Percentiles rank a stretch among this genome's conserved stretches.
phyloP scores from a whole-genome alignment of 148 eudicot genomes.

The Chenopodium formosanum region DNA sequence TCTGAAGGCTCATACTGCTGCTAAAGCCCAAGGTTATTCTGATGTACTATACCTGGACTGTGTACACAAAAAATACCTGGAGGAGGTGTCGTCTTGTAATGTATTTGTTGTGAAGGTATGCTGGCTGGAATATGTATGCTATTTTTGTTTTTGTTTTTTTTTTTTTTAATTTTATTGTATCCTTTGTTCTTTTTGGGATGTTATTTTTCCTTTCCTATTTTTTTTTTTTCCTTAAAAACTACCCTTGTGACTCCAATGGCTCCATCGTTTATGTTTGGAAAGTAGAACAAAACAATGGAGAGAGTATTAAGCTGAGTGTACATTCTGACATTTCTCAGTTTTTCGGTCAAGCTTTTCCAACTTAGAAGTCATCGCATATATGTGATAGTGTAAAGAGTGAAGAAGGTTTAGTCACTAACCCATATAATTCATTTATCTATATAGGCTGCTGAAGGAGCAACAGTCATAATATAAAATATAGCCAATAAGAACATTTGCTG shows the following conservation, averaged over 20 bases:
- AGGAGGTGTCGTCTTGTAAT: slow-evolving; percentile 95
- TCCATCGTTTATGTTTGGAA: neutral
- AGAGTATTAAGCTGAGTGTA: no score
- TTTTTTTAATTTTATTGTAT: no score
- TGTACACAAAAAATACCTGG: slow-evolving; percentile 79
- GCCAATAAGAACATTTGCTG: neutral
- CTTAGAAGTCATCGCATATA: neutral
- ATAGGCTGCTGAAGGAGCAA: neutral
- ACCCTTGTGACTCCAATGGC: neutral
- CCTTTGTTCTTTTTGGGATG: neutral
- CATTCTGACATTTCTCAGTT: neutral
- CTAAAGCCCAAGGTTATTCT: slow-evolving; percentile 89
- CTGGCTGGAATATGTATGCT: neutral
- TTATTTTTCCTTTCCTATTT: no score
- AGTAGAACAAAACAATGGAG: neutral
- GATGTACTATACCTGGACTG: slow-evolving; percentile 94
- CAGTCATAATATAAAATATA: neutral
- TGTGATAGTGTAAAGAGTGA: neutral
- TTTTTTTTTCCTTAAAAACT: no score
- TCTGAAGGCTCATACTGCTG: slow-evolving; percentile 78
- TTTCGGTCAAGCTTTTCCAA: neutral
- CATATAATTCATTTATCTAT: neutral
- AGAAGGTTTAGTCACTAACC: neutral
- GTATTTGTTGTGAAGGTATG: slow-evolving; percentile 90
- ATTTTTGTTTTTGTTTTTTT: no score